Conservation (phyloP, 2,329 filamentous ascomycete genomes). For the Fusarium sp. region DNA sequence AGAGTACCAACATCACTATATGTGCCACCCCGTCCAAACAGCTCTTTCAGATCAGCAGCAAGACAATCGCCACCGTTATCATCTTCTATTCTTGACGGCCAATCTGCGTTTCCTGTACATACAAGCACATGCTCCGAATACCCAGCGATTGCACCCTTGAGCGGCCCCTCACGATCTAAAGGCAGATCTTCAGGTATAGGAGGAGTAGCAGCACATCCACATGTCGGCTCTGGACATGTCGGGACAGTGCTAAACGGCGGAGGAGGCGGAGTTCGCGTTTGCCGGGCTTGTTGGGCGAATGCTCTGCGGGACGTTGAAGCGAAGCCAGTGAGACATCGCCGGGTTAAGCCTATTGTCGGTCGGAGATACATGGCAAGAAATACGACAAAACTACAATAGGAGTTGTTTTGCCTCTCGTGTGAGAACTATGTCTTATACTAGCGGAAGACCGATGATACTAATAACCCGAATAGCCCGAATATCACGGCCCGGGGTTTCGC, state of each 20-base stretch:
- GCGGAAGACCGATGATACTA: not conserved
- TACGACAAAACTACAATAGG: not conserved
- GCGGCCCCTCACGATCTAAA: constrained; percentile 77
- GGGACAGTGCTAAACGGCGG: constrained; percentile 60
- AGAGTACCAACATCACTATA: constrained; percentile 72
- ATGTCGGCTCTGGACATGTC: constrained; percentile 81
- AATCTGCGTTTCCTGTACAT: constrained; percentile 84
- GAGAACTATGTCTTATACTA: not conserved
- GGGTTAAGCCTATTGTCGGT: constrained; percentile 30
- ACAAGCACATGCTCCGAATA: constrained; percentile 88
- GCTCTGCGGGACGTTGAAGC: constrained; percentile 19
- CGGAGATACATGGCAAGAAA: constrained; percentile 33
- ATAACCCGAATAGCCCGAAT: constrained; percentile 29
- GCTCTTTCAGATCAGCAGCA: constrained; percentile 77
- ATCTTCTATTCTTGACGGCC: constrained; percentile 87
- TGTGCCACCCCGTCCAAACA: constrained; percentile 74
- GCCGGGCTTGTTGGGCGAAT: constrained; percentile 37
- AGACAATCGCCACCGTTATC: constrained; percentile 77
- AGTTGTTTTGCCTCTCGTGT: not conserved
- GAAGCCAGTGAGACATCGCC: constrained; percentile 24
- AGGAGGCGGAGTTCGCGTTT: constrained; percentile 36
- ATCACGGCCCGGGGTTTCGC: constrained; percentile 34
- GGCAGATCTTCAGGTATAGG: constrained; percentile 74
- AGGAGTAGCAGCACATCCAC: constrained; percentile 77
- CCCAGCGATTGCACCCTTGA: constrained; percentile 81